A percentile compares a stretch with the other conserved stretches of the same genome.
Conservation (phyloP, 768 basidiomycete species). For the Lentinus brumalis region DNA sequence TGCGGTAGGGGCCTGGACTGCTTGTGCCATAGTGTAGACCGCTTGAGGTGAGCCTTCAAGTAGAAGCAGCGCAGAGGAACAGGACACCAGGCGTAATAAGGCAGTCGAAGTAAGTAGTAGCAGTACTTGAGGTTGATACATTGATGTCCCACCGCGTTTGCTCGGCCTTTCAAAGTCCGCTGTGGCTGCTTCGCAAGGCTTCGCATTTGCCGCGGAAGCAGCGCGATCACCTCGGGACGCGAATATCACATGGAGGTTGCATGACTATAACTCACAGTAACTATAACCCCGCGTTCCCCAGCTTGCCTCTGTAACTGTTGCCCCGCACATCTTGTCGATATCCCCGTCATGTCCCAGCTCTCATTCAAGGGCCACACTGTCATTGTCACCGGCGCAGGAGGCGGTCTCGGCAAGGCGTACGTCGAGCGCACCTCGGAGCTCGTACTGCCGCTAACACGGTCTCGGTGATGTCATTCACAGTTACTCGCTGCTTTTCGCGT, state of each 20-base stretch:
- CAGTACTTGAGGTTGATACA: too few species aligned
- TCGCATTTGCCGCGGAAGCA: background rate
- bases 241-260: constrained; percentile 15
- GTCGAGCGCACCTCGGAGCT: constrained; percentile 31
- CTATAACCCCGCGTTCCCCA: constrained; percentile 9
- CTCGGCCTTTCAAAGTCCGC: too few species aligned
- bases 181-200: too few species aligned
- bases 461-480: constrained; percentile 40
- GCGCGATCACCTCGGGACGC: constrained; percentile 6
- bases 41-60: too few species aligned
- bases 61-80: too few species aligned
- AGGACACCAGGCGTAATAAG: too few species aligned
- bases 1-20: background rate
- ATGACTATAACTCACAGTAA: background rate
- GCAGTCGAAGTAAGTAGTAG: too few species aligned
- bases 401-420: constrained; percentile 90
- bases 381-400: constrained; percentile 93
- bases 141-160: too few species aligned
- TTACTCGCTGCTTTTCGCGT: constrained; percentile 90
- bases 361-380: constrained; percentile 91
- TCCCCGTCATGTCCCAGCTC: constrained; percentile 35
- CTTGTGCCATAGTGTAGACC: background rate
- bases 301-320: background rate
- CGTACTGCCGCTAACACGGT: background rate
- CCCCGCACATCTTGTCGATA: background rate